Conservation (phyloP, 805 yeast genomes). For the Suhomyces sp. region DNA sequence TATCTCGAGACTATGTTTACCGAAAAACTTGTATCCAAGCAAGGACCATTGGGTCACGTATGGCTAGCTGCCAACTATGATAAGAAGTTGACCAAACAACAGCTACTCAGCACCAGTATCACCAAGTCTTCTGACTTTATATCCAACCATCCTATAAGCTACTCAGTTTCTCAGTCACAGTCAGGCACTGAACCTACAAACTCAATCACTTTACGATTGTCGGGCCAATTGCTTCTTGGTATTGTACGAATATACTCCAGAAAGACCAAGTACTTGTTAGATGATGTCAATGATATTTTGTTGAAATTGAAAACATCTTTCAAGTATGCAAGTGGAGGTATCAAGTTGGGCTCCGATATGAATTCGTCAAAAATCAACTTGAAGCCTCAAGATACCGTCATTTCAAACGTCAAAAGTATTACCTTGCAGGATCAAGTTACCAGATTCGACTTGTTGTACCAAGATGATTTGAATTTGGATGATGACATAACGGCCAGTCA, state of each 20-base stretch:
- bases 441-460: constrained; percentile 67
- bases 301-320: constrained; percentile 69
- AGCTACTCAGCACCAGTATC: constrained; percentile 69
- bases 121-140: constrained; percentile 43
- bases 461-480: constrained; percentile 50
- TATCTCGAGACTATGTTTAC: constrained; percentile 4
- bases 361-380: constrained; percentile 48
- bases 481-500: constrained; percentile 16
- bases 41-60: constrained; percentile 84
- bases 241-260: constrained; percentile 83
- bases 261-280: constrained; percentile 77
- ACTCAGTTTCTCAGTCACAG: constrained; percentile 14
- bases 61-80: constrained; percentile 94
- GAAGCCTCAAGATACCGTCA: constrained; percentile 58
- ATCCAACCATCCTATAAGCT: constrained; percentile 61
- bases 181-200: constrained; percentile 17
- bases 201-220: constrained; percentile 72
- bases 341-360: constrained; percentile 15
- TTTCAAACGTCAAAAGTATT: constrained; percentile 56
- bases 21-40: constrained; percentile 44
- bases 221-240: constrained; percentile 84
- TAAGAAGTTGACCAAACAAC: constrained; percentile 67
- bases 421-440: constrained; percentile 77
- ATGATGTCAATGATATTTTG: constrained; percentile 78
- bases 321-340: constrained; percentile 35